Percentiles rank a stretch among this genome's conserved stretches.
These are phyloP conservation scores for Aspergillus tanneri DNA, from an alignment of 2,329 filamentous ascomycete genomes.

Conservation along the genomic window DNA sequence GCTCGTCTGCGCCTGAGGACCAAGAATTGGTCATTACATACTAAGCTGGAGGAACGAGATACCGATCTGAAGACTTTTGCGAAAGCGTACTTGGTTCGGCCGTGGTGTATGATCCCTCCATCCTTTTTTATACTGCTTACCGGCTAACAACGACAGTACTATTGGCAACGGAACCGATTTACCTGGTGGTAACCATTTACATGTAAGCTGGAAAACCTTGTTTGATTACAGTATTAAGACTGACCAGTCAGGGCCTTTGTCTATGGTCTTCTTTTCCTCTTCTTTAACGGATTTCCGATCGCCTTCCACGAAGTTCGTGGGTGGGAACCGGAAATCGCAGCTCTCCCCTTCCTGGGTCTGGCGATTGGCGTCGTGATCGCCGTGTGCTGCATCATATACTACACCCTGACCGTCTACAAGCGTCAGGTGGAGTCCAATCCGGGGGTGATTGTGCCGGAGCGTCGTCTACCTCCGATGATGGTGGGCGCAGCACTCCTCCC, in stretches of 20 bases:
- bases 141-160: too few species aligned
- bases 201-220: too few species aligned
- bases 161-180: too few species aligned
- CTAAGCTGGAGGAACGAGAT: conserved; percentile 42
- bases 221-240: too few species aligned
- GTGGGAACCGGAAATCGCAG: conserved; percentile 44
- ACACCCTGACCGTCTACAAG: conserved; percentile 35
- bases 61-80: conserved; percentile 36
- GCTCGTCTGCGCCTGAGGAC: conserved; percentile 49
- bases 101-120: conserved; percentile 47
- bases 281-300: conserved; percentile 39
- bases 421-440: conserved; percentile 12
- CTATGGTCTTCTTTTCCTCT: conserved; percentile 33
- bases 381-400: conserved; percentile 28
- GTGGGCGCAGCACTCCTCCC: not conserved
- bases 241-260: conserved; percentile 29
- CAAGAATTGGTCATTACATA: conserved; percentile 48
- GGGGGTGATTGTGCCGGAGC: conserved; percentile 33
- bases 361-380: conserved; percentile 45
- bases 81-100: conserved; percentile 42
- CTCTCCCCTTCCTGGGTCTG: conserved; percentile 48
- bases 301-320: conserved; percentile 43
- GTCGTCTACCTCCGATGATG: conserved; percentile 1
- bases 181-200: conserved; percentile 46
- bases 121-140: conserved; percentile 49